Conservation (phyloP, 2,329 filamentous ascomycete genomes). For the Aspergillus ruber region DNA sequence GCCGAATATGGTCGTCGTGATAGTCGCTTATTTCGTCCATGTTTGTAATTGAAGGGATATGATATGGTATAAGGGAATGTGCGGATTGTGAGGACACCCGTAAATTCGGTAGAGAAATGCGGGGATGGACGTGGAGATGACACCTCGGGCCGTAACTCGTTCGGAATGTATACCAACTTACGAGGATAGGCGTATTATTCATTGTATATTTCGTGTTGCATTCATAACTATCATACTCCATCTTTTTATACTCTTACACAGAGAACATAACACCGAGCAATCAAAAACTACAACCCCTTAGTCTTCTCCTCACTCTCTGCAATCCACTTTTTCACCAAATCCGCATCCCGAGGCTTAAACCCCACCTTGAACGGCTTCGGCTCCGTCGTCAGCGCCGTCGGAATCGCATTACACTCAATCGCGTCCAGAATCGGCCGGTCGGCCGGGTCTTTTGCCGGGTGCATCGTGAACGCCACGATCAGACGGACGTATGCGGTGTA, state of each 20-base stretch:
- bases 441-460: conserved; percentile 39
- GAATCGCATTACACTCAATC: conserved; percentile 51
- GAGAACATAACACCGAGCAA: not conserved
- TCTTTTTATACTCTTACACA: not conserved
- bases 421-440: conserved; percentile 52
- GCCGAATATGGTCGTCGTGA: conserved; percentile 23
- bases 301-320: conserved; percentile 47
- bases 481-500: conserved; percentile 56
- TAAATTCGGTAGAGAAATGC: not conserved
- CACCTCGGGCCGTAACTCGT: not conserved
- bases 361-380: conserved; percentile 59
- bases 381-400: conserved; percentile 55
- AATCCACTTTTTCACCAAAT: conserved; percentile 48
- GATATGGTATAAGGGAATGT: too few relatives aligned
- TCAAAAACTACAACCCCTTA: conserved; percentile 20
- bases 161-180: not conserved
- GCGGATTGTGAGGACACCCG: too few relatives aligned
- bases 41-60: not conserved
- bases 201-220: too few relatives aligned
- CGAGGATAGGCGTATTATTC: too few relatives aligned
- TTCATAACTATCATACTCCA: not conserved
- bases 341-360: conserved; percentile 45
- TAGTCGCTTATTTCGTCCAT: not conserved
- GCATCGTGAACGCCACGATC: conserved; percentile 53
- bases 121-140: not conserved